Evolutionary conservation across 2,329 filamentous ascomycete genomes (phyloP), one percentile per base, ranked within the genome.

Genomic region (Lecanoromycetidae sp.): DNA sequence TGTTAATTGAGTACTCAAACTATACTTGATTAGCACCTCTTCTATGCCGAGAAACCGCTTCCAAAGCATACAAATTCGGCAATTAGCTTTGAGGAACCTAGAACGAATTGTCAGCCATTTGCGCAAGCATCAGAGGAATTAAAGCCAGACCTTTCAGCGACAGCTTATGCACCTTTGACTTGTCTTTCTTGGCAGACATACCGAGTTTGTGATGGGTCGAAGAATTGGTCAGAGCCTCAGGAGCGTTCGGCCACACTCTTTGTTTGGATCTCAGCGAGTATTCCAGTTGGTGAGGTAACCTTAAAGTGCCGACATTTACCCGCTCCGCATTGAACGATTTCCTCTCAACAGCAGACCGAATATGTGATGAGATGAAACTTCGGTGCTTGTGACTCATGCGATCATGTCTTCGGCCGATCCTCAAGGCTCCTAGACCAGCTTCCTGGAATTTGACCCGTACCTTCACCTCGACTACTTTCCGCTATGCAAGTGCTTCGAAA

Each of bases 1-100:
- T 93, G 61, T 98, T 91, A 62, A 96, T 95, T 1, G 87, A 95
- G 66, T 94, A 98, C 72, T 98, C 87, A 62, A 98, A 98, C 78
- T 84, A 58, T 23, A 25, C 19, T 12, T n/a, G 10, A 45, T 53
- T 7, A 51, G 19, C n/a, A 19, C n/a, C n/a, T 19, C 5, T 15
- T 27, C 9, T 20, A 4, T 36, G 20, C 4, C 3, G 19, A 7
- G 4, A n/a, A 20, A 29, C 13, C 13, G 15, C 27, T 40, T 37
- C 15, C 26, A 34, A 38, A n/a, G n/a, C 84, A 64, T 71, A 94
- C 87, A 65, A 98, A 98, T 71, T 98, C 91, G 36, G 90, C 84
- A 49, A 96, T 87, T 30, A 94, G 77, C 67, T 90, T 93, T 32
- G 87, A 79, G 57, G 80, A 83, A 47, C 80, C 77, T 79, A 54